Percentiles rank a stretch among this genome's conserved stretches.
Evolutionary conservation across 306 rosid genomes (phyloP).

Genomic region (Albizia julibrissin): DNA sequence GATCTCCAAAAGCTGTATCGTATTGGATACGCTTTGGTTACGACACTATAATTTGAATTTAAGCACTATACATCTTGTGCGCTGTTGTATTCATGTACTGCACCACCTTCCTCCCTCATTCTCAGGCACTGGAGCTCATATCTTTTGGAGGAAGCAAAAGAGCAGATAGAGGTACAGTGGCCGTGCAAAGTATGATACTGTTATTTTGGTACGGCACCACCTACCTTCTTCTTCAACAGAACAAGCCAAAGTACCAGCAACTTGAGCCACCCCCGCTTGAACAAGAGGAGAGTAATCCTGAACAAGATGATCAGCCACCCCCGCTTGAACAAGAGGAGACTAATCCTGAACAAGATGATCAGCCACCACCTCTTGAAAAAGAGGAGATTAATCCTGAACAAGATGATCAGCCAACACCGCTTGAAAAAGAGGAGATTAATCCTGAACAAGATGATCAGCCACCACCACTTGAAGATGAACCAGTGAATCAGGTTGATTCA

Average conservation of each 20-base stretch:
- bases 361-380: constrained; percentile 34
- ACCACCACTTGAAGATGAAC: constrained; percentile 40
- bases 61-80: background rate
- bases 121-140: constrained; percentile 81
- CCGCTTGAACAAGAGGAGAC: constrained; percentile 49
- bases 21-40: background rate
- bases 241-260: constrained; percentile 85
- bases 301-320: constrained; percentile 45
- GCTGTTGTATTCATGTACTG: background rate
- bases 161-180: constrained; percentile 58
- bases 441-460: constrained; percentile 45
- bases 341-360: constrained; percentile 41
- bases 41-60: background rate
- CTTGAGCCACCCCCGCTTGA: constrained; percentile 53
- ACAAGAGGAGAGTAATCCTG: constrained; percentile 43
- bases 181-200: constrained; percentile 82
- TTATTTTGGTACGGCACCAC: constrained; percentile 84
- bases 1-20: background rate
- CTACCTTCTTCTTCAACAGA: constrained; percentile 85
- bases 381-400: constrained; percentile 47
- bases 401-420: constrained; percentile 36
- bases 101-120: background rate
- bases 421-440: constrained; percentile 44
- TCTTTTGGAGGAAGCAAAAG: constrained; percentile 66
- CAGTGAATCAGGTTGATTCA: constrained; percentile 44